Base-by-base conservation (phyloP, 2,329 filamentous ascomycete genomes). In the Phoma herbarum region DNA sequence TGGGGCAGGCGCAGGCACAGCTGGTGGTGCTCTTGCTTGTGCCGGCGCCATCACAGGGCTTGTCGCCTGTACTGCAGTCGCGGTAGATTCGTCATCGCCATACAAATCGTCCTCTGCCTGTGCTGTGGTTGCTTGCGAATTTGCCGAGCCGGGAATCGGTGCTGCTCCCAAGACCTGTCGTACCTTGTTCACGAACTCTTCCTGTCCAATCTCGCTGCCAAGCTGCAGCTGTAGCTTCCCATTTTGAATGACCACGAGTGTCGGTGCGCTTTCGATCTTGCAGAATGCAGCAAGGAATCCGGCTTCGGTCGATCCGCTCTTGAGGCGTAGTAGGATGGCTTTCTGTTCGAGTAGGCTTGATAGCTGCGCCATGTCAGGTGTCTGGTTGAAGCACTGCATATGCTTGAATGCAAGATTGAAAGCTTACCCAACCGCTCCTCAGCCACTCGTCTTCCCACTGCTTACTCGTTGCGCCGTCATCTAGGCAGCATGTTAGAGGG, bases 231-330 rank as follows among this genome's bases (percentile, higher is more conserved):
- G 88, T 14, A 96, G 80, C 61, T 90, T 85, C 9, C 90, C 92
- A 76, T 92, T 90, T 85, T 88, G 87, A 67, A 97, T 93, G 20
- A 96, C 81, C 16, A 97, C 84, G 9, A 97, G 78, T 1, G 90
- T 90, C 0, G 94, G 93, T n/a, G 87, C 87, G 65, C 87, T 87
- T 1, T 86, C 85, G n/a, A 97, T 81, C 0, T 92, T 91, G 69
- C 92, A 96, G 69, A 97, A 91, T 44, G 91, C 91, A 10, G 88
- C 85, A 14, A 98, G 82, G 70, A 92, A 96, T 6, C 86, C 88
- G 10, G 92, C 92, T 80, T 97, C 93, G 64, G 90, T 85, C 2
- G 90, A 93, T 22, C 89, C 91, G 18, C 88, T 87, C 31, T 83
- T 78, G 22, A 97, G 82, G 49, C 89, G 86, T 22, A 97, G 81